Evolutionary conservation across 2,329 filamentous ascomycete genomes (phyloP).

Genomic region (Pseudopithomyces maydicus): DNA sequence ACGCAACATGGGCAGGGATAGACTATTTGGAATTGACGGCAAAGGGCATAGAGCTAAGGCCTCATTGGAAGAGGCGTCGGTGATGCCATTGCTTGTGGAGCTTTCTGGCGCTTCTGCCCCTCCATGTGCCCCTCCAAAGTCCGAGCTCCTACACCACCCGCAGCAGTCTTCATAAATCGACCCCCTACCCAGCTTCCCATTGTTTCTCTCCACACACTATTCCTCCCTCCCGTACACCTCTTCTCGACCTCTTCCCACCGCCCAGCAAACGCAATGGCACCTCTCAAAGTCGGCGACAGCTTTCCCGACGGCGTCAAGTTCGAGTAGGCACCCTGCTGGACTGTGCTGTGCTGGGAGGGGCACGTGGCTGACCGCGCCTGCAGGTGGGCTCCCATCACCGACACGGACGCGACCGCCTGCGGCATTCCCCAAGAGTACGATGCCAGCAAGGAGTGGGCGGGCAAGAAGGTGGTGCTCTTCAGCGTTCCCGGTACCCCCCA

Average conservation of each 20-base stretch:
- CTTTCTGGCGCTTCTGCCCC: slow-evolving; percentile 14
- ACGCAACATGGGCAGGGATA: neutral
- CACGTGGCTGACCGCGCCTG: neutral
- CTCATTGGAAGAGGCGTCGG: slow-evolving; percentile 3
- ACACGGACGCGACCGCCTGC: slow-evolving; percentile 73
- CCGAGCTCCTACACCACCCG: neutral
- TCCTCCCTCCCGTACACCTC: neutral
- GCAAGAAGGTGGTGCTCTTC: slow-evolving; percentile 75
- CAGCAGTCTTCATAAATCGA: neutral
- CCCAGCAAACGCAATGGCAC: slow-evolving; percentile 56
- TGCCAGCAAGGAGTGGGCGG: slow-evolving; percentile 74
- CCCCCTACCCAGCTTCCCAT: neutral
- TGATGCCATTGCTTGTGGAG: slow-evolving; percentile 10
- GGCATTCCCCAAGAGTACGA: slow-evolving; percentile 79
- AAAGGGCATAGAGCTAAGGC: neutral
- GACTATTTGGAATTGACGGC: slow-evolving; percentile 4
- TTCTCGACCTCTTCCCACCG: neutral
- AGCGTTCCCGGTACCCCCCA: slow-evolving; percentile 62
- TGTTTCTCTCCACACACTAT: neutral
- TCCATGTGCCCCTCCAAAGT: slow-evolving; percentile 9
- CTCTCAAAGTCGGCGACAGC: slow-evolving; percentile 78
- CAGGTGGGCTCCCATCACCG: slow-evolving; percentile 79
- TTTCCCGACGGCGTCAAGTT: slow-evolving; percentile 85
- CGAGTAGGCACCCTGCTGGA: slow-evolving; percentile 55
- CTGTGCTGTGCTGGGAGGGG: neutral